These are phyloP conservation scores for Boletellus ananiceps DNA, from an alignment of 768 basidiomycete species.

Conservation along the genomic window DNA sequence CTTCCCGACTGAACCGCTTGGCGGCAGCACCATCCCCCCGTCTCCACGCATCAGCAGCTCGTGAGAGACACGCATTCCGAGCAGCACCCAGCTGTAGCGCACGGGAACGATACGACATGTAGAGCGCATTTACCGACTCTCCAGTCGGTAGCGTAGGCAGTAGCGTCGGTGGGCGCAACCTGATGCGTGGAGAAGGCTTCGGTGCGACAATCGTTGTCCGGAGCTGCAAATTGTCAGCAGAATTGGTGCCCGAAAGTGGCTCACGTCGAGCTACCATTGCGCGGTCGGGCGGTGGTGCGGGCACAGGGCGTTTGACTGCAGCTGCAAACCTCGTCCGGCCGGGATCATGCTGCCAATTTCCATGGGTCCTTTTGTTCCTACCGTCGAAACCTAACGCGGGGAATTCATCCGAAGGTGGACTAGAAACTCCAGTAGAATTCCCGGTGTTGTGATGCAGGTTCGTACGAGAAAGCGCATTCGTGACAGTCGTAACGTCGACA, in stretches of 20 bases:
- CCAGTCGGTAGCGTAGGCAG: slow-evolving; percentile 90
- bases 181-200: slow-evolving; percentile 78
- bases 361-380: slow-evolving; percentile 42
- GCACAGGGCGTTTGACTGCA: slow-evolving; percentile 70
- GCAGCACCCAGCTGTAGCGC: slow-evolving; percentile 91
- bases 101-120: slow-evolving; percentile 84
- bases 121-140: slow-evolving; percentile 69
- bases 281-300: slow-evolving; percentile 35
- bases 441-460: slow-evolving; percentile 45
- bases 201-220: slow-evolving; percentile 72
- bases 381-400: slow-evolving; percentile 56
- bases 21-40: slow-evolving; percentile 94
- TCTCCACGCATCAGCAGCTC: slow-evolving; percentile 95
- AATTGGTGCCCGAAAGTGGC: slow-evolving; percentile 44
- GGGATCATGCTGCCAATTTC: slow-evolving; percentile 61
- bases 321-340: slow-evolving; percentile 86
- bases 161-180: slow-evolving; percentile 74
- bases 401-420: slow-evolving; percentile 54
- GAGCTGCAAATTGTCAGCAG: slow-evolving; percentile 59
- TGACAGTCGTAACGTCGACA: slow-evolving; percentile 70
- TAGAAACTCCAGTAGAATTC: slow-evolving; percentile 34
- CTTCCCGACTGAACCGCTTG: slow-evolving; percentile 90
- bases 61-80: slow-evolving; percentile 88
- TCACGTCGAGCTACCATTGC: slow-evolving; percentile 50
- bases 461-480: slow-evolving; percentile 61